A percentile compares a stretch with the other conserved stretches of the same genome.
These are phyloP conservation scores for Leishmania aethiopica DNA, from an alignment of 208 protist species.

Conservation along the genomic window DNA sequence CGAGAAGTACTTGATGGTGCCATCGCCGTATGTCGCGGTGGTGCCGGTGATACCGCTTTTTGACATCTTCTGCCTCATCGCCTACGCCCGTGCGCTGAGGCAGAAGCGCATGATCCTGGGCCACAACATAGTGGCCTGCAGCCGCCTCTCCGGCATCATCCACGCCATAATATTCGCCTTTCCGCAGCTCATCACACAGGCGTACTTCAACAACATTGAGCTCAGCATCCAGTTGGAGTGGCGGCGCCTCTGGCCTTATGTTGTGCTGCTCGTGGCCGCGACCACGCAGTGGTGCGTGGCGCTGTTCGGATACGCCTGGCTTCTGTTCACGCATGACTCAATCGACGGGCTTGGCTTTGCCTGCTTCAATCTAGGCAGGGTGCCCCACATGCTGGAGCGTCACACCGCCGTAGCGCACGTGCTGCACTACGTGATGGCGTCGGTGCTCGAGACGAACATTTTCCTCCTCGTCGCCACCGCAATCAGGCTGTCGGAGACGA, in stretches of 20 bases:
- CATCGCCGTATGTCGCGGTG: constrained; percentile 65
- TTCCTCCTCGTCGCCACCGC: constrained; percentile 41
- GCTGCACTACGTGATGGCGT: constrained; percentile 51
- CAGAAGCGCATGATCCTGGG: constrained; percentile 37
- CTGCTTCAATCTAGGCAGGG: constrained; percentile 54
- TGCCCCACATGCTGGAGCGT: constrained; percentile 32
- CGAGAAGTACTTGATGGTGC: constrained; percentile 35
- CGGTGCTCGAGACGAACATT: constrained; percentile 61
- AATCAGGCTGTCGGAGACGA: constrained; percentile 11
- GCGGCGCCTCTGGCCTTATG: constrained; percentile 28
- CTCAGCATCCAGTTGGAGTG: not conserved
- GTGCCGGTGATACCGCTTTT: constrained; percentile 75
- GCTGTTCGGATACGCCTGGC: constrained; percentile 49
- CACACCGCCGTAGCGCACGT: constrained; percentile 43
- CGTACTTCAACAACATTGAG: constrained; percentile 43
- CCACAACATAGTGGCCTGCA: constrained; percentile 70
- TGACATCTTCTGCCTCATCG: constrained; percentile 58
- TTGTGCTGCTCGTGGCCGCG: constrained; percentile 40
- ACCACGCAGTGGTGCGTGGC: constrained; percentile 46
- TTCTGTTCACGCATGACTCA: constrained; percentile 60
- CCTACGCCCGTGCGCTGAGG: constrained; percentile 39
- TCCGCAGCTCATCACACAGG: constrained; percentile 72
- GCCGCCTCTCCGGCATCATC: constrained; percentile 52
- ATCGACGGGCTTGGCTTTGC: constrained; percentile 74
- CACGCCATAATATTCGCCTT: constrained; percentile 60